Evolutionary conservation across 495 filamentous ascomycete genomes (phyloP), one percentile per base, ranked within the genome.

Genomic region (Chaetomium tenue): DNA sequence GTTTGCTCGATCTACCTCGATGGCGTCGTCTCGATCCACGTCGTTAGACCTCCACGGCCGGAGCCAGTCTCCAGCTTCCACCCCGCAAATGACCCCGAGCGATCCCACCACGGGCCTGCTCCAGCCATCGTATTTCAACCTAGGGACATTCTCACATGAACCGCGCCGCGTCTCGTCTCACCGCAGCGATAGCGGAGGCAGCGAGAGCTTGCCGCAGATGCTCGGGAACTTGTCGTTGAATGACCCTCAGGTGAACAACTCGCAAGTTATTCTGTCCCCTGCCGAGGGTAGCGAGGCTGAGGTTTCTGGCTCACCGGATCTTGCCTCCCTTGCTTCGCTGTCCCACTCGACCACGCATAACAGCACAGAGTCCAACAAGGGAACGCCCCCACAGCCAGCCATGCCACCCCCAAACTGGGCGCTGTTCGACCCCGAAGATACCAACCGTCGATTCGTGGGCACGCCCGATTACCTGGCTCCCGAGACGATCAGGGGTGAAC

Each of bases 401-500:
- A 97, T 98, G 92, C 86, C 91, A 68, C 94, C 94, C 22, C 94
- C 93, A 47, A 88, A 92, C 40, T 94, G 97, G 91, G 91, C 94
- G 22, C 83, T 98, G 13, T 98, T 97, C 71, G 93, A 98, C 71
- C 94, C 94, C 0, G 89, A 95, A 70, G 94, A 98, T 69, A 92
- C 87, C 64, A 93, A 91, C 71, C 88, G 95, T 56, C 87, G 90
- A 44, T 98, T 98, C 72, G 94, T 98, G 20, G 94, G 94, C 46
- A 98, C 94, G 1, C 94, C 94, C 2, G 94, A 98, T 77, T 98
- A 98, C 75, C 84, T 98, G 20, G 93, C 94, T 2, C 94, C 94
- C 2, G 94, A 98, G 74, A 98, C 94, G 0, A 96, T 98, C 73
- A 92, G 91, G 70, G 94, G 94, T 56, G 84, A 90, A 64, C 91